Evolutionary conservation across 2,329 filamentous ascomycete species (phyloP), one percentile per base, ranked within the genome.

Genomic region (Pestalotiopsis sp.): DNA sequence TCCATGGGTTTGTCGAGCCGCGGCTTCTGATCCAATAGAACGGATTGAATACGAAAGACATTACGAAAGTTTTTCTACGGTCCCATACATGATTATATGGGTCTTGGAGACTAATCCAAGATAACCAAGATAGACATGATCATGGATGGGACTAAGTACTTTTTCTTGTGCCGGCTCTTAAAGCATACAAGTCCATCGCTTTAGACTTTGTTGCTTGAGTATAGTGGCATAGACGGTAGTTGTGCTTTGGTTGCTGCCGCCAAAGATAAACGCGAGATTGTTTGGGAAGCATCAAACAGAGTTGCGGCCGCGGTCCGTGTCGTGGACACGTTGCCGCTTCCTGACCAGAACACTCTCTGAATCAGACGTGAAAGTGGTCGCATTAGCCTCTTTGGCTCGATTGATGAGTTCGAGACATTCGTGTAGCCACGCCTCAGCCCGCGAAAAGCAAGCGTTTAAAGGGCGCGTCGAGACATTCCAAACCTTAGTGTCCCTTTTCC

Each of bases 361-460:
- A 14, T 27, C 20, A 36, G 23, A 61, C 31, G 31, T 61, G 57
- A 27, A 23, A 27, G 23, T 38, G 36, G 59, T 17, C 31, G 27
- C 13, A 27, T 20, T 20, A n/a, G 31, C 27, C 11, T 14, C 38
- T 39, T 31, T n/a, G 14, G 45, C 20, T 11, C 17, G 27, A 38
- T 27, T 38, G 31, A 36, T 62, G 59, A 62, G 59, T 62, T 41
- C 38, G 49, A 57, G 63, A 66, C 63, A 66, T 49, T 66, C 13
- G 63, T 66, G 63, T 66, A 66, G 41, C 49, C 41, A 56, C 41
- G 25, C 49, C 41, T 52, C 39, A 49, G 62, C 39, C 31, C 23
- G 38, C n/a, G 27, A 49, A 39, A 65, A 39, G 27, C 25, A 39
- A 20, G 7, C 45, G 36, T 57, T n/a, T 17, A 31, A 57, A 57